These are phyloP conservation scores for Trichaptum fuscoviolaceum DNA, from an alignment of 768 basidiomycete species.

Conservation along the genomic window DNA sequence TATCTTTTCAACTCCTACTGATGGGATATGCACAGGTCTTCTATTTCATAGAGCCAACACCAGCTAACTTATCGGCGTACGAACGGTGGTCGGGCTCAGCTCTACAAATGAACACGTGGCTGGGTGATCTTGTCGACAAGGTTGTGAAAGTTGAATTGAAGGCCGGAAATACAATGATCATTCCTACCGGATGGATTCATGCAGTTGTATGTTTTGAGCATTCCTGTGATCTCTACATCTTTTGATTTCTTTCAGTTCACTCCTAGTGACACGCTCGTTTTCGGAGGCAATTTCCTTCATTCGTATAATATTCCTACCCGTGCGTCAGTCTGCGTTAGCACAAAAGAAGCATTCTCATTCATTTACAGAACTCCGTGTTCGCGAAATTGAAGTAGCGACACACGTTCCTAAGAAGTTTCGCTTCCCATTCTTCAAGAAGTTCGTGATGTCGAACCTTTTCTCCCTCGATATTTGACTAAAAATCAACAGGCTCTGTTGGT, in stretches of 20 bases:
- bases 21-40: conserved; percentile 55
- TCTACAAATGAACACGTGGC: conserved; percentile 80
- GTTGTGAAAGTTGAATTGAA: conserved; percentile 79
- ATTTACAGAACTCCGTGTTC: conserved; percentile 69
- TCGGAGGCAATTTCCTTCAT: conserved; percentile 97
- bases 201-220: conserved; percentile 66
- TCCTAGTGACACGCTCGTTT: conserved; percentile 87
- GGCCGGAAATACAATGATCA: conserved; percentile 86
- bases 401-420: conserved; percentile 91
- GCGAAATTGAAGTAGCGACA: conserved; percentile 89
- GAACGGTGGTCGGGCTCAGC: conserved; percentile 94
- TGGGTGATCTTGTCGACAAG: conserved; percentile 89
- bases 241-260: conserved; percentile 60
- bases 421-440: conserved; percentile 80
- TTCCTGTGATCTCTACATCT: background rate
- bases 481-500: conserved; percentile 74
- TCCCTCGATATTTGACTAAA: conserved; percentile 17
- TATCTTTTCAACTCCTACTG: background rate
- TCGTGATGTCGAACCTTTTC: conserved; percentile 25
- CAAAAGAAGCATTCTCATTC: conserved; percentile 5
- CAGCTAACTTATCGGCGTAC: conserved; percentile 81
- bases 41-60: conserved; percentile 90
- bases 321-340: conserved; percentile 32
- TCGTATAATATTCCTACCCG: conserved; percentile 85
- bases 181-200: conserved; percentile 97